Evolutionary conservation across 1,284 basidiomycete species (phyloP).

Genomic region (Cryptococcus sp.): DNA sequence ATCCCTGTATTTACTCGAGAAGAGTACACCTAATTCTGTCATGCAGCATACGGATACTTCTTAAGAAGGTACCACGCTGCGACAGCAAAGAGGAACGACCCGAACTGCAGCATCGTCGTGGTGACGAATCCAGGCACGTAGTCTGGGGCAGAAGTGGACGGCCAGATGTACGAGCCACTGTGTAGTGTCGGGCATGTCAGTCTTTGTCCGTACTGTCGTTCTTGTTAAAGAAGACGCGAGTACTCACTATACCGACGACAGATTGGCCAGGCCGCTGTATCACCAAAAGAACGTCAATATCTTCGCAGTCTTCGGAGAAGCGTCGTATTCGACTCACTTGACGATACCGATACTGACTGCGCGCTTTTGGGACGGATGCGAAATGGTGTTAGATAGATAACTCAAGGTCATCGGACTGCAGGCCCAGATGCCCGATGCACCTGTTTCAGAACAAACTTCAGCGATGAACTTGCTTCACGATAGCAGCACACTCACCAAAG

Average conservation of each 20-base stretch:
- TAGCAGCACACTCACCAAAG: constrained; percentile 17
- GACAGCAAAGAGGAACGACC: constrained; percentile 46
- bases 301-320: too few species aligned
- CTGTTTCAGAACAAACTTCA: too few species aligned
- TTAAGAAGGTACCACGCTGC: constrained; percentile 8
- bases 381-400: constrained; percentile 25
- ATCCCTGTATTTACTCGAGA: too few species aligned
- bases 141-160: constrained; percentile 13
- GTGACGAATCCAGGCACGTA: constrained; percentile 23
- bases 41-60: constrained; percentile 6
- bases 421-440: constrained; percentile 23
- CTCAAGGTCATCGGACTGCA: constrained; percentile 23
- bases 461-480: constrained; percentile 1
- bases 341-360: constrained; percentile 28
- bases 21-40: too few species aligned
- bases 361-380: constrained; percentile 21
- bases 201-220: too few species aligned
- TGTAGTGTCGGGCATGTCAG: background rate
- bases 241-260: too few species aligned
- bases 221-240: too few species aligned
- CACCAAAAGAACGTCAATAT: too few species aligned
- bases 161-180: constrained; percentile 32
- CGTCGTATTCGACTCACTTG: constrained; percentile 11
- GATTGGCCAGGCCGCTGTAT: too few species aligned
- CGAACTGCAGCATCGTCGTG: constrained; percentile 48